Evolutionary conservation across 2,329 filamentous ascomycete genomes (phyloP).

Genomic region (Calonectria pteridis): DNA sequence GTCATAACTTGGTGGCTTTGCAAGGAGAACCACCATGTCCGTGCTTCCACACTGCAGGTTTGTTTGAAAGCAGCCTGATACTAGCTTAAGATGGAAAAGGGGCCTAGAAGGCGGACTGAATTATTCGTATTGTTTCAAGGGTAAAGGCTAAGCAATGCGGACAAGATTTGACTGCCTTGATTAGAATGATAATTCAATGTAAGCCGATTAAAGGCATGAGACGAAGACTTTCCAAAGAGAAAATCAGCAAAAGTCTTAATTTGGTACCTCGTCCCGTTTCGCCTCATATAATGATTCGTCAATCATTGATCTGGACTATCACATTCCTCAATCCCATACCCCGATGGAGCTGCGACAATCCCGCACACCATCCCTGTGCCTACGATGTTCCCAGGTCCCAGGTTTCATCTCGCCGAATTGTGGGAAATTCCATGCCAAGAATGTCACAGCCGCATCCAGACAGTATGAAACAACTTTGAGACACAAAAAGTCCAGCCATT

Average conservation of each 20-base stretch:
- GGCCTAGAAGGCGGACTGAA: neutral
- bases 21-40: neutral
- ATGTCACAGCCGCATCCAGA: neutral
- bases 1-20: neutral
- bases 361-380: neutral
- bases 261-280: neutral
- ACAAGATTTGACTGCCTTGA: neutral
- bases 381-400: neutral
- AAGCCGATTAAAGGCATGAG: neutral
- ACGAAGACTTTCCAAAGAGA: neutral
- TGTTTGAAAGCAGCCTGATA: neutral
- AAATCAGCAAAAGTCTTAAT: neutral
- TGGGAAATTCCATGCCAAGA: neutral
- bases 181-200: accelerated
- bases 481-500: neutral
- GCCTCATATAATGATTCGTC: neutral
- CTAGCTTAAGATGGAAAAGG: neutral
- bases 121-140: neutral
- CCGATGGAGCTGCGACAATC: neutral
- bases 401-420: neutral
- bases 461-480: neutral
- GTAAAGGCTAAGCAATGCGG: neutral
- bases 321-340: neutral
- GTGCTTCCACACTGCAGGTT: neutral
- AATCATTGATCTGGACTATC: neutral